Evolutionary conservation across 2,329 filamentous ascomycete species (phyloP).

Genomic region (Ceratocystiopsis minuta): DNA sequence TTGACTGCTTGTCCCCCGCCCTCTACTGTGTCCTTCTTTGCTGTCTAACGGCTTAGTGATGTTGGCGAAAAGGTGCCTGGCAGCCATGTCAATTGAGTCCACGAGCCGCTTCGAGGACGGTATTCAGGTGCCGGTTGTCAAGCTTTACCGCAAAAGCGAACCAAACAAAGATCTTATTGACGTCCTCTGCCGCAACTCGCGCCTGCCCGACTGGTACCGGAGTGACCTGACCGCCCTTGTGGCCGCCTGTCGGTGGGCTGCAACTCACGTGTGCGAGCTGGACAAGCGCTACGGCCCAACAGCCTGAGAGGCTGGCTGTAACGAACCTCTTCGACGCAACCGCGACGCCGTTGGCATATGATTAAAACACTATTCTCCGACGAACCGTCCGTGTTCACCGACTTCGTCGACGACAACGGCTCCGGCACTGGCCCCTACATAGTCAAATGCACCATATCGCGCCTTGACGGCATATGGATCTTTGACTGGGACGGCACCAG

Average conservation of each 20-base stretch:
- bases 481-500: conserved; percentile 32
- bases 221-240: conserved; percentile 28
- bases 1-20: too few species aligned
- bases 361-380: conserved; percentile 26
- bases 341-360: conserved; percentile 23
- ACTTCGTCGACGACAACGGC: conserved; percentile 3
- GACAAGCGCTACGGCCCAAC: conserved; percentile 22
- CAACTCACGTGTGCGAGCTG: conserved; percentile 25
- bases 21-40: too few species aligned
- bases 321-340: conserved; percentile 25
- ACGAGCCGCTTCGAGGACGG: conserved; percentile 30
- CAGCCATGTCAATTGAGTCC: conserved; percentile 30
- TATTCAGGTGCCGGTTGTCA: conserved; percentile 29
- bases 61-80: conserved; percentile 28
- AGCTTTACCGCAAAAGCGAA: conserved; percentile 24
- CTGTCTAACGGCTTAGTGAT: too few species aligned
- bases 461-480: conserved; percentile 21
- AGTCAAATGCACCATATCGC: conserved; percentile 25
- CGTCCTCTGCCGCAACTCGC: conserved; percentile 28
- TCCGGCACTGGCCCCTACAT: background rate
- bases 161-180: conserved; percentile 26
- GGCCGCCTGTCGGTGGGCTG: conserved; percentile 26
- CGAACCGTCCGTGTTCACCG: conserved; percentile 15
- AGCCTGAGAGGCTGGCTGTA: conserved; percentile 26
- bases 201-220: conserved; percentile 29